Conservation (phyloP, 306 rosid species). For the Gastrolobium villosum region DNA sequence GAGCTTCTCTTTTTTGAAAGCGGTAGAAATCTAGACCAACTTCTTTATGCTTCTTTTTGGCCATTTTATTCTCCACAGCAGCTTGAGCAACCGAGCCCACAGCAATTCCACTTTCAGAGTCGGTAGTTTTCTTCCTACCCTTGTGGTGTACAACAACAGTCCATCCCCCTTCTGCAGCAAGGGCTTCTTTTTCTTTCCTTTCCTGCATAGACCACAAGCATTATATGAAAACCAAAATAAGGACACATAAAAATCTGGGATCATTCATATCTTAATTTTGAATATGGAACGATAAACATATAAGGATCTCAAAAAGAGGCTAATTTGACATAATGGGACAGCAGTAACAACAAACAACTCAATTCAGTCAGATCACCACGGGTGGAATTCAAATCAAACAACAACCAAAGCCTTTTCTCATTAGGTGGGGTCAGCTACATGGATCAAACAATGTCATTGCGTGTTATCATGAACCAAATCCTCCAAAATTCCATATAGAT, state of each 20-base stretch:
- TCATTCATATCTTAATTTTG: background rate
- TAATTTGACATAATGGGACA: background rate
- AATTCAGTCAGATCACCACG: background rate
- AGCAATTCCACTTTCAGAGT: constrained; percentile 77
- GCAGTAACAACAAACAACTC: background rate
- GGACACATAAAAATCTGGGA: background rate
- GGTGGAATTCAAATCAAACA: constrained; percentile 1
- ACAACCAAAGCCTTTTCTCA: background rate
- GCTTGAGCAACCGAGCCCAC: constrained; percentile 88
- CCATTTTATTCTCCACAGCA: constrained; percentile 67
- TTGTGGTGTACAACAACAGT: constrained; percentile 85
- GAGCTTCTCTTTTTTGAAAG: constrained; percentile 87
- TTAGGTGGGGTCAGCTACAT: background rate
- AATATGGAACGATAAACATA: background rate
- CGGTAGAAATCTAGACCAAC: constrained; percentile 84
- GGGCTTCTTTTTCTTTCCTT: constrained; percentile 75
- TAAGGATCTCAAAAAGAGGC: background rate
- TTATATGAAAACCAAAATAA: constrained; percentile 16
- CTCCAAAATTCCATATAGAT: background rate
- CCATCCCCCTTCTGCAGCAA: constrained; percentile 88
- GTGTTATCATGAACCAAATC: background rate
- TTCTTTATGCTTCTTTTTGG: constrained; percentile 73
- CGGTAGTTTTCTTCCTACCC: constrained; percentile 93
- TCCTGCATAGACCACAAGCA: constrained; percentile 63
- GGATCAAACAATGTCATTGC: background rate